Evolutionary conservation across 192 early-diverging fungal genomes (phyloP).

Genomic region (Podila horticola): DNA sequence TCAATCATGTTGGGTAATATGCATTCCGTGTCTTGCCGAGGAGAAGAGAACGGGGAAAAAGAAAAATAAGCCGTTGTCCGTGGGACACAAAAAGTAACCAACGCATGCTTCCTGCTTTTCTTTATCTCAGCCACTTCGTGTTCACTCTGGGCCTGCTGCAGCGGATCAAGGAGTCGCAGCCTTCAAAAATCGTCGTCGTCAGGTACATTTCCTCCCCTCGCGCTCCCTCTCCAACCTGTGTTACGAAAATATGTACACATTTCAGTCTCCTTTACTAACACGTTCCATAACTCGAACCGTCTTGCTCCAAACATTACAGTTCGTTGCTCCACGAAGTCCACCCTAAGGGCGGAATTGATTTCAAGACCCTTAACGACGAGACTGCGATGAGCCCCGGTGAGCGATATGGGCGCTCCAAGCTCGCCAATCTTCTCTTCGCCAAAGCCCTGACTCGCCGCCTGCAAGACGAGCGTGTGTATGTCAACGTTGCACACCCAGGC

Average conservation of each 20-base stretch:
- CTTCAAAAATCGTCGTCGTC: conserved; percentile 41
- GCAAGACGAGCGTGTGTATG: conserved; percentile 11
- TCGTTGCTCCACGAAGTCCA: conserved; percentile 32
- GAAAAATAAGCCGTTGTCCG: no score
- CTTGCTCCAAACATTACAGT: not conserved
- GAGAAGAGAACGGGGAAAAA: no score
- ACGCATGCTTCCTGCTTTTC: not conserved
- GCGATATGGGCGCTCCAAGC: conserved; percentile 59
- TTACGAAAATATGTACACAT: not conserved
- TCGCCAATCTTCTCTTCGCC: conserved; percentile 60
- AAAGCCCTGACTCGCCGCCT: conserved; percentile 49
- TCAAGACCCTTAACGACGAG: conserved; percentile 51
- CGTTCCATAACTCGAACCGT: no score
- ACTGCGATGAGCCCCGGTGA: conserved; percentile 10
- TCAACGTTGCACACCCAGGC: conserved; percentile 26
- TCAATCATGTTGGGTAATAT: conserved; percentile 58
- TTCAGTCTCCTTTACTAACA: no score
- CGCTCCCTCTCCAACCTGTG: no score
- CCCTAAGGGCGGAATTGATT: conserved; percentile 40
- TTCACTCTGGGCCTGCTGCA: conserved; percentile 12
- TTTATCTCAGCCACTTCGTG: conserved; percentile 5
- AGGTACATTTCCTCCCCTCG: no score
- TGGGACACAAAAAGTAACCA: no score
- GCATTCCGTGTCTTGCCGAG: no score
- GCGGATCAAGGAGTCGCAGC: conserved; percentile 29